A percentile compares a stretch with the other conserved stretches of the same genome.
phyloP scores from a whole-genome alignment of 306 rosid species.

The Psophocarpus tetragonolobus region DNA sequence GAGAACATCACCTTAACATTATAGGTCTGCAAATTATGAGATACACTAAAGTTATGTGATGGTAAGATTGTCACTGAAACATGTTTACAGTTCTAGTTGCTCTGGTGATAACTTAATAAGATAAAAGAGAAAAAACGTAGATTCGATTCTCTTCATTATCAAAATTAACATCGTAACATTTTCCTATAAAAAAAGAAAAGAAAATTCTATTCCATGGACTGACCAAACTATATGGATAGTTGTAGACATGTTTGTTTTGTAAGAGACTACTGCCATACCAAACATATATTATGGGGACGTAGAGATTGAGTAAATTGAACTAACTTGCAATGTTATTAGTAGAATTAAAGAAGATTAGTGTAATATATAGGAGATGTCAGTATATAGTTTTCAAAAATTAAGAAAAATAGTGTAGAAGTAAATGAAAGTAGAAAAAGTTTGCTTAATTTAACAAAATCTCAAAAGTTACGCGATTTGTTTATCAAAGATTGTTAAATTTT shows the following conservation, averaged over 20 bases:
- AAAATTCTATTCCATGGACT: not conserved
- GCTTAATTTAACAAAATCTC: too few relatives aligned
- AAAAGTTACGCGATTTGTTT: not conserved
- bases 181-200: too few relatives aligned
- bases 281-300: not conserved
- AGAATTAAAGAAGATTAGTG: too few relatives aligned
- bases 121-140: too few relatives aligned
- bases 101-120: too few relatives aligned
- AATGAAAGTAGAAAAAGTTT: too few relatives aligned
- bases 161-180: too few relatives aligned
- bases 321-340: too few relatives aligned
- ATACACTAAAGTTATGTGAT: not conserved
- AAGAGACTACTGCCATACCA: not conserved
- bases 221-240: not conserved
- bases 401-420: not conserved
- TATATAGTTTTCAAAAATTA: too few relatives aligned
- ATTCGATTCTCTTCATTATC: too few relatives aligned
- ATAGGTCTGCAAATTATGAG: constrained; percentile 35
- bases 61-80: not conserved
- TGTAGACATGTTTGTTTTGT: not conserved
- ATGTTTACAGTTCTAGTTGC: not conserved
- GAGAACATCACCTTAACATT: constrained; percentile 43
- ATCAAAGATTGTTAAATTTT: not conserved
- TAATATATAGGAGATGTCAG: too few relatives aligned
- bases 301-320: too few relatives aligned